Evolutionary conservation across 2,329 filamentous ascomycete genomes (phyloP).

Genomic region (Lecanosticta acicola): DNA sequence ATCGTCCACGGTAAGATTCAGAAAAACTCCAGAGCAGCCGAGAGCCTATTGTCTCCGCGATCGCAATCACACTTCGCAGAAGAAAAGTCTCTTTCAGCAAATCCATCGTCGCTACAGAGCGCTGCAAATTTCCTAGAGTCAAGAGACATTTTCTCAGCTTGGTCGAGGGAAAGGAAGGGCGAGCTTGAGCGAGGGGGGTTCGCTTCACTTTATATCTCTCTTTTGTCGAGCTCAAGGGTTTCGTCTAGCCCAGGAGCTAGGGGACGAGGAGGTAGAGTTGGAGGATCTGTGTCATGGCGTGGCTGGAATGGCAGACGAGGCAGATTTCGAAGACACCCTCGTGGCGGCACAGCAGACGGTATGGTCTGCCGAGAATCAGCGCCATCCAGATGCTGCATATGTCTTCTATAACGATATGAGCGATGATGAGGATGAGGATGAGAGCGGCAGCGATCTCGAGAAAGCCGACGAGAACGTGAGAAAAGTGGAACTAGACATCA

Average conservation of each 20-base stretch:
- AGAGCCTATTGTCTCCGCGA: neutral
- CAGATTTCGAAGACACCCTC: neutral
- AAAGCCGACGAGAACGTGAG: neutral
- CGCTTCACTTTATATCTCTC: neutral
- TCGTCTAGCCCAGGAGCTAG: neutral
- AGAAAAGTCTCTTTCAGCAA: neutral
- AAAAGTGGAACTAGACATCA: neutral
- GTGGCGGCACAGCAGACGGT: neutral
- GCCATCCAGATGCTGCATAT: neutral
- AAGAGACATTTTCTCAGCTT: no score
- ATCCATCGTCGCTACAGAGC: neutral
- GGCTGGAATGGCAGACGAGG: neutral
- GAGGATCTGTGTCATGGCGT: neutral
- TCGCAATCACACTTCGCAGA: neutral
- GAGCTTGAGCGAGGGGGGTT: no score
- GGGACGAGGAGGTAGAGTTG: neutral
- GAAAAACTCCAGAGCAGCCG: neutral
- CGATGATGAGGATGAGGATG: conserved; percentile 1
- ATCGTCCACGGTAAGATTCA: neutral
- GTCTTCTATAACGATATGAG: neutral
- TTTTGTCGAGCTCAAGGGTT: neutral
- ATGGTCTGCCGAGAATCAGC: neutral
- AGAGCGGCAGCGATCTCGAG: no score
- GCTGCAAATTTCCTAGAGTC: neutral
- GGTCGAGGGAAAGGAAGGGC: no score